Evolutionary conservation across 805 yeast genomes (phyloP), one percentile per base, ranked within the genome.

Genomic region (Huiozyma sinensis): DNA sequence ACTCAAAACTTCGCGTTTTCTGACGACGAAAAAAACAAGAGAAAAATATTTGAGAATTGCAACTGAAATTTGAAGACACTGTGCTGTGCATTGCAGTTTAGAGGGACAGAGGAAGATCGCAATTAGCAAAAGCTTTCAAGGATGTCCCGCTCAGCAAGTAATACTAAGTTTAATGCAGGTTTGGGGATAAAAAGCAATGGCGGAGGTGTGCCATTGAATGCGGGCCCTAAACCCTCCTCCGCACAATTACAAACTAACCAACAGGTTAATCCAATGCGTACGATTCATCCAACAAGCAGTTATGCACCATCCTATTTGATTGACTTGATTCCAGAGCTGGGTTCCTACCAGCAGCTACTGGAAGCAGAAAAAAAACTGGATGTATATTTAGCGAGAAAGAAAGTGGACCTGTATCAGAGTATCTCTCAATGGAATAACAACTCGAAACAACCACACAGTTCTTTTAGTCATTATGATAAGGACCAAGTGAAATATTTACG

Each of bases 291-390:
- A 2, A 75, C 80, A 4, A 82, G 77, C 55, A 57, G 72, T 32
- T 67, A 72, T 40, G 67, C 79, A 39, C 75, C 80, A 2, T 64
- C 64, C 8, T 62, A 69, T 35, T 58, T 78, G 28, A 68, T 66
- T 44, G 57, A 62, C 6, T 54, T 71, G 17, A 61, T 84, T 6
- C 87, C 90, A 6, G 85, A 86, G 55, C 79, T 86, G n/a, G 77
- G 73, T 13, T 67, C 79, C 45, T 85, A 84, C 63, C 76, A 82
- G 55, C 72, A 78, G 43, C 69, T 90, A 39, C 73, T 75, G 50
- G 87, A 83, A 7, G 86, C 89, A n/a, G 98, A 92, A 61, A 75
- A 78, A 48, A 73, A 78, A 49, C 65, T 90, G 39, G 97, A 92
- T 61, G 75, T 90, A 45, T 72, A 84, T 50, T 77, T 86, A 34